Conservation (phyloP, 169 alveolate species). For the Hepatocystis sp. region DNA sequence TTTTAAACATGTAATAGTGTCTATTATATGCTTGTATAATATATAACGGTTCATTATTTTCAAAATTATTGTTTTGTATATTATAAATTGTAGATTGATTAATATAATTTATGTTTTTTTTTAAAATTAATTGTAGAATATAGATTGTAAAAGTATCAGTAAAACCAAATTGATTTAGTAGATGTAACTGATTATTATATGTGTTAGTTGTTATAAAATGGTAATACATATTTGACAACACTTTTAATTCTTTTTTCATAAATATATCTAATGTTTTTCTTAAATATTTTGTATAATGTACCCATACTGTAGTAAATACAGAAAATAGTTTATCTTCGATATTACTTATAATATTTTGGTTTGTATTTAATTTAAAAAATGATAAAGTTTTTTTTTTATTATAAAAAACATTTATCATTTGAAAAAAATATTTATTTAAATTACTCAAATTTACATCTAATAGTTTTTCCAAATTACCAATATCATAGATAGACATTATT, state of each 20-base stretch:
- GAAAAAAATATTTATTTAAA: slow-evolving; percentile 38
- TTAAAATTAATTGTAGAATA: slow-evolving; percentile 2
- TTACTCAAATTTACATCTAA: slow-evolving; percentile 43
- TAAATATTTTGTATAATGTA: slow-evolving; percentile 70
- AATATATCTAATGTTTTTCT: slow-evolving; percentile 54
- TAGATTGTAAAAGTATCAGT: slow-evolving; percentile 57
- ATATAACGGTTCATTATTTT: slow-evolving; percentile 14
- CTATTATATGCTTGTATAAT: slow-evolving; percentile 26
- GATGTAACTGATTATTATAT: slow-evolving; percentile 41
- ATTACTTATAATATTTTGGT: slow-evolving; percentile 34
- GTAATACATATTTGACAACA: slow-evolving; percentile 39
- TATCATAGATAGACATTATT: slow-evolving; percentile 65
- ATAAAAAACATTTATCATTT: slow-evolving; percentile 18
- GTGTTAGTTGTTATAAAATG: slow-evolving; percentile 14
- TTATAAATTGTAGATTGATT: slow-evolving; percentile 20
- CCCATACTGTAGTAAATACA: slow-evolving; percentile 63
- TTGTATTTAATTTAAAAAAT: slow-evolving; percentile 52
- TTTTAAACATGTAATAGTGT: slow-evolving; percentile 6
- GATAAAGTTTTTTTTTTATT: slow-evolving; percentile 36
- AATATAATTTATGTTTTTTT: slow-evolving; percentile 24
- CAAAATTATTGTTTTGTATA: slow-evolving; percentile 11
- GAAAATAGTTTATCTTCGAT: slow-evolving; percentile 42
- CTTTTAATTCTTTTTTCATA: slow-evolving; percentile 19
- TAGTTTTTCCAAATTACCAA: slow-evolving; percentile 25
- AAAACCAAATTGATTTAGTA: slow-evolving; percentile 49